Evolutionary conservation across 176 grass and related monocot species (phyloP), one percentile per base, ranked within the genome.

Genomic region (Avena insularis): DNA sequence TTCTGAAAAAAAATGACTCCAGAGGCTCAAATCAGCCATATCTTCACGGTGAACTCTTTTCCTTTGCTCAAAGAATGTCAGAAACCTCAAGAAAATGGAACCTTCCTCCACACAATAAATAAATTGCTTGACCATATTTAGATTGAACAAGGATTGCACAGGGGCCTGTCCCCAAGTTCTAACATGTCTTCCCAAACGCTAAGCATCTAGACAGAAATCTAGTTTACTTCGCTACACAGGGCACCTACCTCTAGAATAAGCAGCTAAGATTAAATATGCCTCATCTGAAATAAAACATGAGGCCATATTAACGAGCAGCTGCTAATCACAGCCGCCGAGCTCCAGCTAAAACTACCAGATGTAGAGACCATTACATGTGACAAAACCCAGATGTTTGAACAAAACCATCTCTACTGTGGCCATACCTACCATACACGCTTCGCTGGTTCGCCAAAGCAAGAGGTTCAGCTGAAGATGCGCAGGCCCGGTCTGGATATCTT

Each of bases 321-420:
- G 71, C 47, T 65, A 86, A 82, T 78, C 63, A 48, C 86, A 85
- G 71, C 78, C 82, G 64, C 86, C 78, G 7, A 57, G 73, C 71
- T 86, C 86, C 90, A 86, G 54, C 86, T 86, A 91, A 83, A 85
- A 63, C 90, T 88, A 88, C 81, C 29, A 85, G 82, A 73, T 88
- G 62, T 56, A 60, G 57, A 63, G 63, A 25, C 71, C 62, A 89
- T 92, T 93, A 97, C 93, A 95, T 90, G 51, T 92, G 87, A 85
- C 93, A 98, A 90, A 93, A 95, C 68, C 91, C 93, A 90, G 93
- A 93, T 88, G 91, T 93, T 90, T 90, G 93, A 76, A 97, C 93
- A 91, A 88, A 92, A 93, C 88, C 91, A 76, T 90, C 89, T 93
- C 92, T 89, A 76, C 85, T 71, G 67, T 77, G 75, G 59, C 79